Base-by-base conservation (phyloP, 768 basidiomycete species). In the Auricularia heimuer region DNA sequence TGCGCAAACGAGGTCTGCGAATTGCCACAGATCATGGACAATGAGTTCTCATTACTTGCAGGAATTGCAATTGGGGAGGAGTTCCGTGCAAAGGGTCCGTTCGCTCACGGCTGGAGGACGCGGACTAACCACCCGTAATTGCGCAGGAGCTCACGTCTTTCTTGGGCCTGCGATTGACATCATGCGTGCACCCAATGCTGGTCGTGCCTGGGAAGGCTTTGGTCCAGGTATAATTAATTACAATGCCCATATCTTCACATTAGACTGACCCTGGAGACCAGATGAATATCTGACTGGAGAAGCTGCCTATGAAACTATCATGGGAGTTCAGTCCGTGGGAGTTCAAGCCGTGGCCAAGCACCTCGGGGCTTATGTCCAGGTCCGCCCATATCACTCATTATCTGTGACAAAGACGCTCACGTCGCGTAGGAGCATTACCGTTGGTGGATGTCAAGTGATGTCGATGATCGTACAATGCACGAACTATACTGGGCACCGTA, bases 141-240 rank as follows among this genome's bases (percentile, higher is more conserved):
- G 29, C 29, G 2, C 90, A 24, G 75, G 87, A n/a, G 86, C 90
- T 2, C 80, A 84, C 67, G 67, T 42, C 14, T 47, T 71, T 70
- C 42, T 70, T 16, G 60, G 63, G 1, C 63, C 66, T 10, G 54
- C 36, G 14, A 14, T 63, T 8, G 44, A 63, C 36, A 35, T 39
- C 24, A 14, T 62, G 54, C 14, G 64, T 39, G 37, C 58, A 7
- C 63, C 67, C 3, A 34, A 62, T 16, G 92, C 88, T 7, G 94
- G 94, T 18, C 80, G 94, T 34, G 93, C 94, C 73, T 96, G 92
- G 91, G 94, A 96, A 79, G 92, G 92, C n/a, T 94, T 94, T 65
- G 94, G 94, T 37, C 91, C 83, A n/a, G 54, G 54, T 54, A 54
- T n/a, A 29, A 10, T n/a, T 18, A n/a, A 7, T 54, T 18, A 12